Conservation (phyloP, 1,139 yeast species). For the Dujonia santamariae region DNA sequence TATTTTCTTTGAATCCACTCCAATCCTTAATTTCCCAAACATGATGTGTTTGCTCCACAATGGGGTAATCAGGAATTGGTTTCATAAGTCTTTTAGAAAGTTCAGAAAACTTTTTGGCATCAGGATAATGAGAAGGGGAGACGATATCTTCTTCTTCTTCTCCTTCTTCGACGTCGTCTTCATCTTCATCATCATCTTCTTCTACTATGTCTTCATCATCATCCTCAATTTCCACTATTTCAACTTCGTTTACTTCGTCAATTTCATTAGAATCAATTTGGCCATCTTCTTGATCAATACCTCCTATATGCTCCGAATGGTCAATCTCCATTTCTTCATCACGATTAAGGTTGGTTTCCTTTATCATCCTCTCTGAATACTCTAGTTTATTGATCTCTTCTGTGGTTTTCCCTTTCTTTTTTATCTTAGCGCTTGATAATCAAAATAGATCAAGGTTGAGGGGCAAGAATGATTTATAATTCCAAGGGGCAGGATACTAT, state of each 20-base stretch:
- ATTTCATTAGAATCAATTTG: neutral
- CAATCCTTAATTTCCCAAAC: constrained; percentile 82
- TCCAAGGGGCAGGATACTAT: no score
- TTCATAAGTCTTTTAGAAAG: constrained; percentile 34
- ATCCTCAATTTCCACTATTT: constrained; percentile 1
- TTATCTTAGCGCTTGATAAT: no score
- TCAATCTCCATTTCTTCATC: constrained; percentile 1
- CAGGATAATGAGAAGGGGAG: constrained; percentile 19
- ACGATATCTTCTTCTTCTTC: constrained; percentile 10
- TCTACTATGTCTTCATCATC: constrained; percentile 10
- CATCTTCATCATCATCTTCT: constrained; percentile 12
- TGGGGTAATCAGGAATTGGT: constrained; percentile 44
- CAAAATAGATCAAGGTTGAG: no score
- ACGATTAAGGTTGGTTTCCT: constrained; percentile 1
- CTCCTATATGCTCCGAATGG: neutral
- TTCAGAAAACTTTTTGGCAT: constrained; percentile 30
- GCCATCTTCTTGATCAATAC: neutral
- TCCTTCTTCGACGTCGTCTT: constrained; percentile 8
- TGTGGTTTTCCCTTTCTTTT: no score
- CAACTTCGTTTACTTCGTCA: neutral
- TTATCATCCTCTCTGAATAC: constrained; percentile 4
- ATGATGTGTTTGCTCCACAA: constrained; percentile 35
- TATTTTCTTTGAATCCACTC: constrained; percentile 46
- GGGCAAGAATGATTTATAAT: no score
- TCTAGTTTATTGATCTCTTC: no score